Percentiles rank a stretch among this genome's conserved stretches.
Evolutionary conservation across 192 early-diverging fungal species (phyloP).

Genomic region (Gonapodya sp.): DNA sequence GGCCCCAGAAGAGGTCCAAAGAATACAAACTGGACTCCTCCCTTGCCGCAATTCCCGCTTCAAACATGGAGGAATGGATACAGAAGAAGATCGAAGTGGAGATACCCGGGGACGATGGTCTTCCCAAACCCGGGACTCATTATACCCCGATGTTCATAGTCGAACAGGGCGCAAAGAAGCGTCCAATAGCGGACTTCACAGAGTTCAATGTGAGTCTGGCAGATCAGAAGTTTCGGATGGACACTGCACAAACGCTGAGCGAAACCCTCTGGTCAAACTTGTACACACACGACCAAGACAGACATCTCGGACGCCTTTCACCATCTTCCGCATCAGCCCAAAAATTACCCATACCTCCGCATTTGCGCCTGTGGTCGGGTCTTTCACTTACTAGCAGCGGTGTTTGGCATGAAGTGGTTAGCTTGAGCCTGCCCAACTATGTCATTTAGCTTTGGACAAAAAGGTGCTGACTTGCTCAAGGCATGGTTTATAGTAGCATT

Average conservation of each 20-base stretch:
- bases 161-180: background rate
- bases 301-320: background rate
- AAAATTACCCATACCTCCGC: background rate
- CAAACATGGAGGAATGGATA: background rate
- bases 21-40: background rate
- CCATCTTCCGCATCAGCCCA: background rate
- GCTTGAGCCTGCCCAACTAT: no score
- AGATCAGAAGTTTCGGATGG: background rate
- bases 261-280: background rate
- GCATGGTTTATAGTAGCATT: no score
- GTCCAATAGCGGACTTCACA: background rate
- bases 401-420: background rate
- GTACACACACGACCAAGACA: background rate
- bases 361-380: background rate
- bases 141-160: background rate
- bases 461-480: no score
- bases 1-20: background rate
- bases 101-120: background rate
- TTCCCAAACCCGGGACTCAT: background rate
- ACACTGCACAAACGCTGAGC: background rate
- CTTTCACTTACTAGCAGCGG: background rate
- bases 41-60: background rate
- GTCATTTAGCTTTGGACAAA: no score
- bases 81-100: background rate
- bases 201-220: background rate